Evolutionary conservation across 441 rosid species (phyloP).

Genomic region (Mallotus japonicus): DNA sequence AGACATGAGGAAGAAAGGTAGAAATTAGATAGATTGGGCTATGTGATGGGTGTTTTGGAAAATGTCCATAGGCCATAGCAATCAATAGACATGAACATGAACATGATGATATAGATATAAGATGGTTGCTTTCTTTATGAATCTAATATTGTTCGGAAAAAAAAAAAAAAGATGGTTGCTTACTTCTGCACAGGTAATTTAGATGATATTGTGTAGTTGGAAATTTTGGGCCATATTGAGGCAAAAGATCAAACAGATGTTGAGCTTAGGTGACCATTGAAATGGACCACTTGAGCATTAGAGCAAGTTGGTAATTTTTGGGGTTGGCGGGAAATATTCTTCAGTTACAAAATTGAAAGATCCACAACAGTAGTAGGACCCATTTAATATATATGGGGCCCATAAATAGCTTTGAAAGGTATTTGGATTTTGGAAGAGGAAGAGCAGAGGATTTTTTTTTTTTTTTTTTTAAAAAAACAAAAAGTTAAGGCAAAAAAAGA

Average conservation of each 20-base stretch:
- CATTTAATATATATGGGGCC: background rate
- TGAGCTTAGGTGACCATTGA: background rate
- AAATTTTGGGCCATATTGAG: background rate
- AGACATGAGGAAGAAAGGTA: background rate
- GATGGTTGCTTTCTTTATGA: too few relatives aligned
- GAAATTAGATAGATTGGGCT: background rate
- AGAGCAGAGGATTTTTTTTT: too few relatives aligned
- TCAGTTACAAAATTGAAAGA: background rate
- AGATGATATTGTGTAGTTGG: background rate
- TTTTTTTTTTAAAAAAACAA: too few relatives aligned
- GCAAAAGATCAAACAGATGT: too few relatives aligned
- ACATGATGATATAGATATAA: background rate
- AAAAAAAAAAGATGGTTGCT: too few relatives aligned
- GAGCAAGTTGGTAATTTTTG: conserved; percentile 9
- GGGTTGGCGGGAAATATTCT: conserved; percentile 17
- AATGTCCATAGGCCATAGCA: background rate
- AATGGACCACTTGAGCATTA: conserved; percentile 30
- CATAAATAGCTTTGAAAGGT: too few relatives aligned
- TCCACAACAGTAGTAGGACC: background rate
- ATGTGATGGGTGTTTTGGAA: background rate
- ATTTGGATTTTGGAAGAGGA: too few relatives aligned
- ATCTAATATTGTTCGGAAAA: too few relatives aligned
- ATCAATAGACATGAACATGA: too few relatives aligned
- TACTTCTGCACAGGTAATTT: too few relatives aligned
- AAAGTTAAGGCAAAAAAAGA: too few relatives aligned